Percentiles rank a stretch among this genome's conserved stretches.
Conservation (phyloP, 805 yeast species). For the Cyberlindnera mycetangii region DNA sequence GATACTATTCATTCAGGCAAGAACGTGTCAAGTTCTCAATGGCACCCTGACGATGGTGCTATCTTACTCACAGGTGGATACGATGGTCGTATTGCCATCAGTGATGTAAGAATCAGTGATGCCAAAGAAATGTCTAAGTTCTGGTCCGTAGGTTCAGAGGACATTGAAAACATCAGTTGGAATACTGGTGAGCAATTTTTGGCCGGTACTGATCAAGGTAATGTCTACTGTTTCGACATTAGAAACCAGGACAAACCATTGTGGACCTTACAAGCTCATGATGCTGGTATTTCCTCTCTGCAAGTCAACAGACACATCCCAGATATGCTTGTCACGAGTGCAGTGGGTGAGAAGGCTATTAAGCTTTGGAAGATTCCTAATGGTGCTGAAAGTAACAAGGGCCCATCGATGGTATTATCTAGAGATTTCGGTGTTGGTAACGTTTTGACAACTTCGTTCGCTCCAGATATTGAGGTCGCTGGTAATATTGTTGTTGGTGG, state of each 20-base stretch:
- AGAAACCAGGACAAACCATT: conserved; percentile 64
- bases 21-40: conserved; percentile 79
- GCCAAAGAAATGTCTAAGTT: conserved; percentile 56
- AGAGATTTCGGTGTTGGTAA: conserved; percentile 95
- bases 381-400: conserved; percentile 19
- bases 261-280: conserved; percentile 98
- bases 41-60: conserved; percentile 73
- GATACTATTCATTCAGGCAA: conserved; percentile 69
- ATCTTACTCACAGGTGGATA: conserved; percentile 89
- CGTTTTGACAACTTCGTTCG: conserved; percentile 78
- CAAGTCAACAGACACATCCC: conserved; percentile 64
- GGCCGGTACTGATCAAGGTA: conserved; percentile 91
- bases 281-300: conserved; percentile 84
- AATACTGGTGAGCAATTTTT: conserved; percentile 55
- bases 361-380: conserved; percentile 81
- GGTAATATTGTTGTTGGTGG: conserved; percentile 90
- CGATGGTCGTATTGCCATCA: conserved; percentile 76
- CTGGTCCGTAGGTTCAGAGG: conserved; percentile 71
- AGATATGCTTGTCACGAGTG: conserved; percentile 80
- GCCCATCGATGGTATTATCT: conserved; percentile 84
- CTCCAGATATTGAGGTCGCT: conserved; percentile 81
- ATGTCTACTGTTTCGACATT: conserved; percentile 84
- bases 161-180: conserved; percentile 83
- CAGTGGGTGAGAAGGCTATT: conserved; percentile 83
- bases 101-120: conserved; percentile 79